Base-by-base conservation (phyloP, 768 basidiomycete genomes). In the Tulasnella sp. region DNA sequence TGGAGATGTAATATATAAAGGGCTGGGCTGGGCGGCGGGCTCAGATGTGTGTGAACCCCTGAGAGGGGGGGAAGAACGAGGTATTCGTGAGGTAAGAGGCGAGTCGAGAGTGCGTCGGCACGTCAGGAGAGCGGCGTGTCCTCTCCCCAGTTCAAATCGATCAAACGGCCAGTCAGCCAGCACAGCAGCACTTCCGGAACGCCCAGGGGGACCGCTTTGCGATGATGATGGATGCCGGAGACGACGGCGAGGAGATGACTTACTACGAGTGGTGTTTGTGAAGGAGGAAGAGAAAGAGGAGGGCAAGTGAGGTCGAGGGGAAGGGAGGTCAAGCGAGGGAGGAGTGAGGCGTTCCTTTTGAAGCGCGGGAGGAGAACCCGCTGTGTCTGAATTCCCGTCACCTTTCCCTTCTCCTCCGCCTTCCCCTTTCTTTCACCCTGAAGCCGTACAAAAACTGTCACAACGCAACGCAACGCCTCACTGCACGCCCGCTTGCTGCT, bases 71-170 rank as follows among this genome's bases (percentile, higher is more conserved):
- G n/a, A n/a, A 61, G 55, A 75, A 75, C 46, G 74, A 75, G 74
- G 74, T 61, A 39, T 26, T 37, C 39, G 74, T 75, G 74, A 75
- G 74, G 74, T 75, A 75, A 75, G 57, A 61, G 55, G 55, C 44
- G 55, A 75, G 74, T 51, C 74, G 74, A 51, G 74, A 42, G 74
- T 37, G 74, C 46, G 74, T 75, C 55, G 74, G 55, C 46, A 48
- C 44, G 48, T 51, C 46, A 75, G 37, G 74, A 75, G 71, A 72
- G 71, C 71, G 71, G 37, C 71, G 71, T 72, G 71, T 46, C 71
- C 70, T 11, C n/a, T 35, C 35, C n/a, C 51, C 57, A 67, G 61
- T 67, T 32, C 26, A 32, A 67, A 67, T 67, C 61, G 61, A 67
- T 67, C 61, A 67, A 67, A 35, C 61, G 29, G 35, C 26, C 61